Conservation (phyloP, 257 asterid genomes). For the Forsythia suspensa region DNA sequence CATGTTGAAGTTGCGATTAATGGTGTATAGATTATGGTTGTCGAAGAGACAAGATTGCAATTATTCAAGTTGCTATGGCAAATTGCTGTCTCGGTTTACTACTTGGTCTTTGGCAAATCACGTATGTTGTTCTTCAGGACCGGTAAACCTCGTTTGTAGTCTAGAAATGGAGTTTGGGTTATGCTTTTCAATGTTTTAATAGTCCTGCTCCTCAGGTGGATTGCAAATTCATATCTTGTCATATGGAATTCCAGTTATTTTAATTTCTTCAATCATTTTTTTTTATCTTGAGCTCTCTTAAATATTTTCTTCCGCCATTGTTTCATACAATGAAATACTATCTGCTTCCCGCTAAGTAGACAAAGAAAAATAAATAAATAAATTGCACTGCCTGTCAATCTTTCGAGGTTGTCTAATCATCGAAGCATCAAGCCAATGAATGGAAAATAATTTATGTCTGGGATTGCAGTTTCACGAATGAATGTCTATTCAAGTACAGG, state of each 20-base stretch:
- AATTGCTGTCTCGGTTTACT: not conserved
- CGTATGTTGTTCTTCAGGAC: not conserved
- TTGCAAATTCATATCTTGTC: slow-evolving; percentile 27
- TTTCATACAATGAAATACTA: not conserved
- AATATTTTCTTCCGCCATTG: not conserved
- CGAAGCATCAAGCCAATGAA: too few relatives aligned
- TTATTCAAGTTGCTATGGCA: slow-evolving; percentile 13
- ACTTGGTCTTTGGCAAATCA: not conserved
- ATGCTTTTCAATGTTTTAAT: slow-evolving; percentile 17
- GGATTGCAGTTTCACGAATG: too few relatives aligned
- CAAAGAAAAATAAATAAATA: too few relatives aligned
- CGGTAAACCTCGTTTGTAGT: slow-evolving; percentile 16
- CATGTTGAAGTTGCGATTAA: slow-evolving; percentile 42
- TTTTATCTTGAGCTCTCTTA: not conserved
- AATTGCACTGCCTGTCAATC: too few relatives aligned
- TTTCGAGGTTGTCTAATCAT: too few relatives aligned
- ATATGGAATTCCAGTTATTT: slow-evolving; percentile 14
- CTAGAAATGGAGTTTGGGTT: slow-evolving; percentile 19
- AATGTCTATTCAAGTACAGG: too few relatives aligned
- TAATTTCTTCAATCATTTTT: slow-evolving; percentile 5
- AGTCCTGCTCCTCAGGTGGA: slow-evolving; percentile 1
- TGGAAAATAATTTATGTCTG: too few relatives aligned
- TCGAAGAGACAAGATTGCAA: not conserved
- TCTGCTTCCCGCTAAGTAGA: not conserved
- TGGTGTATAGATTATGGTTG: slow-evolving; percentile 25